Evolutionary conservation across 1,139 yeast species (phyloP), one percentile per base, ranked within the genome.

Genomic region (Pichia inconspicua): DNA sequence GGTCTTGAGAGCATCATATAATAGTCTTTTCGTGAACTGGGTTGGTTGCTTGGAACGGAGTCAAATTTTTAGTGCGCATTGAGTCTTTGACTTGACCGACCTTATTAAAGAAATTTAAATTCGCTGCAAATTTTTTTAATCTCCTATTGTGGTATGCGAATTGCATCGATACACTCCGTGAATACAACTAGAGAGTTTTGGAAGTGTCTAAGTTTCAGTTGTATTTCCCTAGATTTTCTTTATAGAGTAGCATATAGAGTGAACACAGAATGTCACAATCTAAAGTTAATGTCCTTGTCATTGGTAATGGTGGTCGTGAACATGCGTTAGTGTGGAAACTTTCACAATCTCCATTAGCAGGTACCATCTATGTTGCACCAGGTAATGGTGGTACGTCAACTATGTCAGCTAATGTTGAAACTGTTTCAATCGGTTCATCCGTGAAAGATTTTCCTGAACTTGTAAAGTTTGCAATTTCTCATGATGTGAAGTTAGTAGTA

Each of bases 221-320:
- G 19, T 15, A 15, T 15, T 9, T 15, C 10, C 11, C 3, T 34
- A 34, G 11, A 15, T 15, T 15, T 10, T 8, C 15, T 6, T 15
- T 17, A 34, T 30, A 41, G 14, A 17, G 39, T 25, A 47, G 37
- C 47, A 30, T 30, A 30, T 30, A 30, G 12, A 30, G 34, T 27
- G 22, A 30, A 30, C 14, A 30, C 7, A 12, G 12, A 10, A 52
- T 44, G 51, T 40, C 51, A 22, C 17, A 19, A 40, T 49, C 52
- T 22, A 59, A 57, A 45, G 52, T 56, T 32, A 88, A 85, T 66
- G 71, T 92, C 58, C 82, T 94, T 55, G 83, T 94, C 55, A 77
- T 94, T 59, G 99, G 99, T 62, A 89, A 86, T 70, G 99, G 99
- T 63, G 99, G 98, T 59, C 89, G 99, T 74, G 99, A 94, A 69